Conservation (phyloP, 352 stramenopile species). For the Globisporangium nunn region DNA sequence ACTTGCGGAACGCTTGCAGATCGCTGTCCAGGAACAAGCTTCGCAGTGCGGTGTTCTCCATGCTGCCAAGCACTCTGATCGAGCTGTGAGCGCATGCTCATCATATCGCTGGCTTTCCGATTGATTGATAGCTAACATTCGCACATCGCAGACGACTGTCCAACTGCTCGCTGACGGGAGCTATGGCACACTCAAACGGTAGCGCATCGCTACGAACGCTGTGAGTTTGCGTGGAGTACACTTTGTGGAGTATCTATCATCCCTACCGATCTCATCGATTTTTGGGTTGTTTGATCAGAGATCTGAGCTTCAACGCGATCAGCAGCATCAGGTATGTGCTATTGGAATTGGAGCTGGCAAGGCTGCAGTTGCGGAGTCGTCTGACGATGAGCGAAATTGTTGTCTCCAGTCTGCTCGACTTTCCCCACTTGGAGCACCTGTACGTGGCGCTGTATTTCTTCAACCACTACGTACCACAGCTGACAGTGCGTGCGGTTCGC, state of each 20-base stretch:
- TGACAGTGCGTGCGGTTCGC: neutral
- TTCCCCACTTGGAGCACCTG: slow-evolving; percentile 11
- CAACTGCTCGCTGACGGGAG: slow-evolving; percentile 9
- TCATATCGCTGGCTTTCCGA: neutral
- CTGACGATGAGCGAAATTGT: neutral
- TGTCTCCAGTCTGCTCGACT: slow-evolving; percentile 5
- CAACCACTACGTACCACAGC: neutral
- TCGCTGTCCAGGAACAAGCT: slow-evolving; percentile 10
- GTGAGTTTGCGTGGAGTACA: neutral
- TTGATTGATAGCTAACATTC: neutral
- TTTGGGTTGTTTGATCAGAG: neutral
- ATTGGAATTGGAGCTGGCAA: neutral
- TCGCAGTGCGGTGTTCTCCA: neutral
- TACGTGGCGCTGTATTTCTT: neutral
- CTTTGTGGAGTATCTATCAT: neutral
- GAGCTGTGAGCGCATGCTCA: slow-evolving; percentile 2
- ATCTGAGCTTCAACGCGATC: slow-evolving; percentile 14
- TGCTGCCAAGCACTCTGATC: slow-evolving; percentile 6
- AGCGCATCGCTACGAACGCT: slow-evolving; percentile 7
- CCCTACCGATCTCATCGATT: neutral
- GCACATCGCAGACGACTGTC: slow-evolving; percentile 2
- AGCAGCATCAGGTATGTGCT: slow-evolving; percentile 3
- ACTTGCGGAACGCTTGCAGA: neutral
- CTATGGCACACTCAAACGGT: neutral
- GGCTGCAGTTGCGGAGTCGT: neutral